Evolutionary conservation across 2,329 filamentous ascomycete species (phyloP).

Genomic region (Colletotrichum siamense): DNA sequence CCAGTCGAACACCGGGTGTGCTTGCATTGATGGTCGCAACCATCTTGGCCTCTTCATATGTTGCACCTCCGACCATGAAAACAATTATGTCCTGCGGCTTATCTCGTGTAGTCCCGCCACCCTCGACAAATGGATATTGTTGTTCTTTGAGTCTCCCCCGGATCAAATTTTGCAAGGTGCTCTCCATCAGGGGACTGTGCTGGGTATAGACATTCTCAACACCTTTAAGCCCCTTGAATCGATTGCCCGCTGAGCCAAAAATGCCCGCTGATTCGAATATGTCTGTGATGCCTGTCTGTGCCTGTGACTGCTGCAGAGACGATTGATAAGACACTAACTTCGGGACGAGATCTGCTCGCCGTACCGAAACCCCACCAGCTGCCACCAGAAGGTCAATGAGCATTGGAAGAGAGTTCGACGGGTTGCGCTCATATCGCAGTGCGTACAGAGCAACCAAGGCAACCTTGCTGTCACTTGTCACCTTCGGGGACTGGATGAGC

Average conservation of each 20-base stretch:
- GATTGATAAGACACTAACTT: conserved; percentile 86
- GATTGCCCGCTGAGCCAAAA: conserved; percentile 84
- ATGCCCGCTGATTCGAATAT: conserved; percentile 92
- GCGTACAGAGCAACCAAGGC: conserved; percentile 94
- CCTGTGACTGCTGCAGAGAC: conserved; percentile 80
- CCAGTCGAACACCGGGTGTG: conserved; percentile 85
- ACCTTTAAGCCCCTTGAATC: conserved; percentile 93
- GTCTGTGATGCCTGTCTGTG: conserved; percentile 83
- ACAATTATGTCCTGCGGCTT: conserved; percentile 97
- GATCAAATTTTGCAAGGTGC: conserved; percentile 89
- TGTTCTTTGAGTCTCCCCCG: conserved; percentile 87
- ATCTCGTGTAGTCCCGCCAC: conserved; percentile 83
- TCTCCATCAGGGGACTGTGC: conserved; percentile 87
- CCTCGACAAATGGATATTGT: conserved; percentile 93
- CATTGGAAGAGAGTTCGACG: conserved; percentile 82
- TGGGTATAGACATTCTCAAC: conserved; percentile 99
- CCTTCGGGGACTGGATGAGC: conserved; percentile 79
- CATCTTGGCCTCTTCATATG: conserved; percentile 97
- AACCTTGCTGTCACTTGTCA: conserved; percentile 84
- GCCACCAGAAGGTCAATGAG: conserved; percentile 86
- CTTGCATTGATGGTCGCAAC: conserved; percentile 94
- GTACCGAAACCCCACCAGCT: conserved; percentile 78
- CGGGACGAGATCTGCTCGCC: conserved; percentile 79
- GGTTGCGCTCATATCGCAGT: conserved; percentile 86
- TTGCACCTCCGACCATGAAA: conserved; percentile 92